Percentiles rank a stretch among this genome's conserved stretches.
Evolutionary conservation across 2,329 filamentous ascomycete species (phyloP).

Genomic region (Neofusicoccum cordaticola): DNA sequence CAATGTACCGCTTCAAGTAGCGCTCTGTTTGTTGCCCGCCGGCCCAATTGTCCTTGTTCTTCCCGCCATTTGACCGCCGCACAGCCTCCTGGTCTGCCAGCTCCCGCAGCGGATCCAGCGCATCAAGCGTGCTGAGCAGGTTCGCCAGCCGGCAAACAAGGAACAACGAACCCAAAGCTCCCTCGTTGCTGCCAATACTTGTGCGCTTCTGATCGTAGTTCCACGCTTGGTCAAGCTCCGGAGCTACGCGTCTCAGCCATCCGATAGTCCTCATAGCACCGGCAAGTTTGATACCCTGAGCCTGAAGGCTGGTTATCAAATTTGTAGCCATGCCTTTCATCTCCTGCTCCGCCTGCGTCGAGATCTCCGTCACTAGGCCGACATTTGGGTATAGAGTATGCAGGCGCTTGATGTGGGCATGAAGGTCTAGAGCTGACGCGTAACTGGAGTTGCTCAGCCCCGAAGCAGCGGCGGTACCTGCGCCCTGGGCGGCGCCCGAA

Average conservation of each 20-base stretch:
- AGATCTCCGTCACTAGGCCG: constrained; percentile 68
- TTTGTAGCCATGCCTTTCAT: constrained; percentile 88
- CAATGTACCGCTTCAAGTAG: constrained; percentile 91
- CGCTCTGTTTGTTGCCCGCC: constrained; percentile 89
- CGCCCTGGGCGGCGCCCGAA: constrained; percentile 41
- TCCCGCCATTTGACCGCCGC: constrained; percentile 35
- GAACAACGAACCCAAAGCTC: constrained; percentile 77
- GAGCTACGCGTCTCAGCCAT: constrained; percentile 83
- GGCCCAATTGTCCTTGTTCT: constrained; percentile 50
- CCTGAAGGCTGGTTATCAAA: constrained; percentile 73
- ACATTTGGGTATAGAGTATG: constrained; percentile 80
- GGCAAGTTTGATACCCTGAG: constrained; percentile 79
- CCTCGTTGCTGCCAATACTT: constrained; percentile 47
- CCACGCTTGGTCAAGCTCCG: constrained; percentile 63
- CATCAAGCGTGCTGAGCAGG: constrained; percentile 74
- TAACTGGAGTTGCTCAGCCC: constrained; percentile 63
- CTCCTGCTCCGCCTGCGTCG: constrained; percentile 74
- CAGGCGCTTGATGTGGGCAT: constrained; percentile 87
- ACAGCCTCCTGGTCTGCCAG: constrained; percentile 82
- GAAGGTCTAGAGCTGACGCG: constrained; percentile 83
- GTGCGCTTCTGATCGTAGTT: constrained; percentile 26
- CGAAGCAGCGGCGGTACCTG: constrained; percentile 37
- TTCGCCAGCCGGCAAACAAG: constrained; percentile 81
- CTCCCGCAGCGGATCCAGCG: constrained; percentile 79
- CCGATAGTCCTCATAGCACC: constrained; percentile 86